These are phyloP conservation scores for Pontederia paniculata DNA, from an alignment of 176 grass and related monocot genomes.

Conservation along the genomic window DNA sequence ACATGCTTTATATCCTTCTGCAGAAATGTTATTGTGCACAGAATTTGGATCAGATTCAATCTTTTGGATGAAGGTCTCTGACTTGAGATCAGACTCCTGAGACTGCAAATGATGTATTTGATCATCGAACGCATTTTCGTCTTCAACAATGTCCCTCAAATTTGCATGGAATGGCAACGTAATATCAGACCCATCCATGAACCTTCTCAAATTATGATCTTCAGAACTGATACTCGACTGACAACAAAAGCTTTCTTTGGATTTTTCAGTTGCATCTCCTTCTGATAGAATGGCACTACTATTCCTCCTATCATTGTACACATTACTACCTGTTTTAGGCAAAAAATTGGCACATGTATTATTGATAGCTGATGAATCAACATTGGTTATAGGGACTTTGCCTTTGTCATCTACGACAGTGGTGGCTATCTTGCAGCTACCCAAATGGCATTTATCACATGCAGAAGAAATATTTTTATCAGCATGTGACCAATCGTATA, in stretches of 20 bases:
- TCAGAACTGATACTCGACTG: slow-evolving; percentile 17
- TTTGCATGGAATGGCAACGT: slow-evolving; percentile 13
- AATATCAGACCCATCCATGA: background rate
- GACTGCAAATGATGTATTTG: background rate
- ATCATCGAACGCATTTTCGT: slow-evolving; percentile 15
- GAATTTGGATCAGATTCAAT: background rate
- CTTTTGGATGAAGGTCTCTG: background rate
- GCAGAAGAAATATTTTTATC: slow-evolving; percentile 42
- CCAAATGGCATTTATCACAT: slow-evolving; percentile 32
- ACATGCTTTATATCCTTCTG: background rate
- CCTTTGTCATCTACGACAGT: slow-evolving; percentile 25
- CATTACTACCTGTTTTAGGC: slow-evolving; percentile 37
- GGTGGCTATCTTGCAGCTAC: slow-evolving; percentile 25
- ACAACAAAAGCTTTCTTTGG: slow-evolving; percentile 2
- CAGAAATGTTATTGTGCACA: background rate
- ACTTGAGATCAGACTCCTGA: background rate
- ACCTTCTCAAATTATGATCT: slow-evolving; percentile 21
- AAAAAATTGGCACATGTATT: slow-evolving; percentile 39
- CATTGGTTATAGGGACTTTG: slow-evolving; percentile 24
- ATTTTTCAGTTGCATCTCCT: slow-evolving; percentile 26
- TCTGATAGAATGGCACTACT: slow-evolving; percentile 30
- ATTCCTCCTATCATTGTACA: slow-evolving; percentile 54
- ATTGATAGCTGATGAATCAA: slow-evolving; percentile 22
- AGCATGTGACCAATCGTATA: slow-evolving; percentile 22
- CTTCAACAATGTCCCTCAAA: slow-evolving; percentile 11